Percentiles rank a stretch among this genome's conserved stretches.
phyloP scores from a whole-genome alignment of 1,284 basidiomycete genomes.

The Paramarasmius palmivorus region DNA sequence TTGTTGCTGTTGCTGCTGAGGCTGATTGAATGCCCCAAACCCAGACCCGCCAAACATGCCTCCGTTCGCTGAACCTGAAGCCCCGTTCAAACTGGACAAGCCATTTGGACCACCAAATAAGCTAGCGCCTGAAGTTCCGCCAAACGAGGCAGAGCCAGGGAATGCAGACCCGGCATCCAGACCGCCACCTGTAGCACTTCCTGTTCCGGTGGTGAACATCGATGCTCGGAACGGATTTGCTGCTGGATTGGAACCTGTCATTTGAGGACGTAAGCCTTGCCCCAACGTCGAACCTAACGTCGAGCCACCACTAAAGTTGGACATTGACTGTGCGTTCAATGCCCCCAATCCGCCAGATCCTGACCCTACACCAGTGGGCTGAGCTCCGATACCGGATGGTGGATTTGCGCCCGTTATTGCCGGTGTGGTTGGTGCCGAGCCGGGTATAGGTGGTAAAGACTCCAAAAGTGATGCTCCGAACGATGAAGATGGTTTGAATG shows the following conservation, averaged over 20 bases:
- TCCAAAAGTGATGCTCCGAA: slow-evolving; percentile 86
- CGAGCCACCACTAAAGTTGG: slow-evolving; percentile 30
- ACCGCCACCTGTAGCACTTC: slow-evolving; percentile 15
- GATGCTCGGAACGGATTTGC: slow-evolving; percentile 80
- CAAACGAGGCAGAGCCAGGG: slow-evolving; percentile 7
- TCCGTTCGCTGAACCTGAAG: slow-evolving; percentile 2
- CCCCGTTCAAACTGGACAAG: background rate
- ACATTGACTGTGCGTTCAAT: slow-evolving; percentile 30
- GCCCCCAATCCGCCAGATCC: slow-evolving; percentile 17
- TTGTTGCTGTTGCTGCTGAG: slow-evolving; percentile 8
- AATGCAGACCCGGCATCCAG: slow-evolving; percentile 5
- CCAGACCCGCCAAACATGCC: background rate
- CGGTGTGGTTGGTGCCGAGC: slow-evolving; percentile 54
- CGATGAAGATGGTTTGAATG: slow-evolving; percentile 89
- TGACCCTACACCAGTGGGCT: slow-evolving; percentile 10
- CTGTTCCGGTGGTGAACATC: slow-evolving; percentile 35
- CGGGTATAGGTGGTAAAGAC: slow-evolving; percentile 72
- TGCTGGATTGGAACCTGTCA: slow-evolving; percentile 57
- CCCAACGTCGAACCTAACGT: slow-evolving; percentile 44
- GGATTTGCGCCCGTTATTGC: slow-evolving; percentile 28
- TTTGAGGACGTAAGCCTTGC: slow-evolving; percentile 69
- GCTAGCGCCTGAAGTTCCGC: background rate
- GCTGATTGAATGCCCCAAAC: slow-evolving; percentile 1
- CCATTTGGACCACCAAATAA: slow-evolving; percentile 1
- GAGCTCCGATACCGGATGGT: slow-evolving; percentile 10